Evolutionary conservation across 345 rosid species (phyloP), one percentile per base, ranked within the genome.

Genomic region (Cardamine chenopodiifolia): DNA sequence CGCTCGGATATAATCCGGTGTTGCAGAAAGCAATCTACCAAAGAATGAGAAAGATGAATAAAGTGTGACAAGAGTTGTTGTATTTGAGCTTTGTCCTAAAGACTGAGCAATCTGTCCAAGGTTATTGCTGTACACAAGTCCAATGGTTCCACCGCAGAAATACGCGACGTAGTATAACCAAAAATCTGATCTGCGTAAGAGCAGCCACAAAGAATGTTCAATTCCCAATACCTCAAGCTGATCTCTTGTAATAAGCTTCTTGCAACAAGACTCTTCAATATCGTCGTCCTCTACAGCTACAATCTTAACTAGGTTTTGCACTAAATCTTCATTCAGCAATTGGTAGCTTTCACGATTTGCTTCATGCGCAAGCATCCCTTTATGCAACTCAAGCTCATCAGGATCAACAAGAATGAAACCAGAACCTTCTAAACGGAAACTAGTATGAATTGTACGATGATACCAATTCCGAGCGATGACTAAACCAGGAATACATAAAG

Each of bases 91-190:
- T 47, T 89, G 84, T 62, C 97, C 97, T 7, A 87, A 79, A 4
- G 97, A 92, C 69, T 92, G 90, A 48, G 97, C 96, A 72, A 95
- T 95, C 83, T 92, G 97, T 59, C 99, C 99, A 1, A 95, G 80
- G 69, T 90, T 95, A 76, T 95, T 95, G 80, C 97, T 95, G 71
- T 92, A 95, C 22, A 92, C 97, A 28, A 95, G 97, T 12, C 97
- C 99, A 65, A 95, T 92, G 29, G 99, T 88, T 5, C 99, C 97
- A 8, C 99, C 99, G 35, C 97, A 95, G 73, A 95, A 85, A 42
- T 95, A 92, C 1, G 96, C 88, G 13, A 83, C 5, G 74, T 84
- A 95, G 71, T 95, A 95, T 11, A 95, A 83, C 99, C 97, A 92
- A 55, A 95, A 95, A 76, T 95, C 99, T 64, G 87, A 39, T 78